Conservation (phyloP, 73 alveolate genomes). For the Urostyla sp. region DNA sequence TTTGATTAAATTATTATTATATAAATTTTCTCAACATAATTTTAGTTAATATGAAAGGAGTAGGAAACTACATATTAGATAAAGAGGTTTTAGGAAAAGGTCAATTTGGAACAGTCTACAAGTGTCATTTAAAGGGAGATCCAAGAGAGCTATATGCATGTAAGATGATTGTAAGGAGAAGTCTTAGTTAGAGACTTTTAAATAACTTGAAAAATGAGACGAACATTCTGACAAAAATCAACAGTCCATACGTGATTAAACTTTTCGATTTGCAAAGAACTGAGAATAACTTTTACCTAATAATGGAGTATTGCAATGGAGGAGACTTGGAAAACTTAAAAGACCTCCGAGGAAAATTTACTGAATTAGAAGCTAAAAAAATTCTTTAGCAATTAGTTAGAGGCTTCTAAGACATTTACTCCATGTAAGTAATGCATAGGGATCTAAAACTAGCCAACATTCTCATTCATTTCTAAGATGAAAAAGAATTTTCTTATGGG, state of each 20-base stretch:
- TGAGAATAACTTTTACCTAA: conserved; percentile 61
- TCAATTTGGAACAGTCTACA: conserved; percentile 43
- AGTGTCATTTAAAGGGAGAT: conserved; percentile 5
- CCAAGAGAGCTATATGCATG: conserved; percentile 10
- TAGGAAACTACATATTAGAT: conserved; percentile 36
- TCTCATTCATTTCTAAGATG: conserved; percentile 50
- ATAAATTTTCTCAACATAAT: too few relatives aligned
- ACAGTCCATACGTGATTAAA: conserved; percentile 39
- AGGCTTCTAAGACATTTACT: conserved; percentile 41
- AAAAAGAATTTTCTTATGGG: not conserved
- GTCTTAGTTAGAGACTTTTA: conserved; percentile 13
- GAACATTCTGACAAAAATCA: conserved; percentile 49
- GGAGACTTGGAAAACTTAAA: conserved; percentile 58
- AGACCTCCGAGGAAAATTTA: not conserved
- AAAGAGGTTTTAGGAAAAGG: conserved; percentile 54
- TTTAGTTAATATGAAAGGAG: conserved; percentile 7
- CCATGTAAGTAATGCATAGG: conserved; percentile 53
- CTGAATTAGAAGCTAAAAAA: conserved; percentile 10
- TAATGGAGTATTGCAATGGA: conserved; percentile 71
- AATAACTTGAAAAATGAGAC: conserved; percentile 50
- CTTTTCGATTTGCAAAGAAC: conserved; percentile 48
- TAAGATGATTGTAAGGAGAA: conserved; percentile 32
- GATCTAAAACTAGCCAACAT: conserved; percentile 70
- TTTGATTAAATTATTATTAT: too few relatives aligned
- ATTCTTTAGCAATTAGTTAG: conserved; percentile 49